Base-by-base conservation (phyloP, 2,329 filamentous ascomycete genomes). In the Arthrobotrys conoides region DNA sequence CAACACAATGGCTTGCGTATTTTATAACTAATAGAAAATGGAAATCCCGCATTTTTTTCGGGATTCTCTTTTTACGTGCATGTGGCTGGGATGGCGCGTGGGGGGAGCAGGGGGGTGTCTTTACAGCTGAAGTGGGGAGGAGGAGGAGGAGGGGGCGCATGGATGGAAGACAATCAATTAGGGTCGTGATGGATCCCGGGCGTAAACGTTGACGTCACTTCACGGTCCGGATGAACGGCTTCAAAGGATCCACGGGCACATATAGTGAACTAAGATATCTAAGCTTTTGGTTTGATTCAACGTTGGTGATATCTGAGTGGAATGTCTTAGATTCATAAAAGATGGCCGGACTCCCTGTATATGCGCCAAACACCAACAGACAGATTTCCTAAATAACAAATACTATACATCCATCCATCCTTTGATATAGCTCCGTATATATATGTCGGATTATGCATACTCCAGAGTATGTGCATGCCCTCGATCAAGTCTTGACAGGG, bases 11-110 rank as follows among this genome's bases (percentile, higher is more conserved):
- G 27, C 24, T 33, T 30, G 27, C 27, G n/a, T 22, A 55, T 38
- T 24, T 44, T 27, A 61, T 61, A 36, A 61, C 57, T 33, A 36
- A 41, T 61, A 36, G 57, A 59, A 61, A 61, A 44, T 44, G 57
- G 57, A 61, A 61, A 61, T 61, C 57, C 57, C 57, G 57, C 57
- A 61, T 61, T 61, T 44, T 61, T 61, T 27, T 61, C 33, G 57
- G 57, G 57, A n/a, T 44, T 36, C n/a, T 12, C 48, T n/a, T 59
- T 20, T 10, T 30, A 30, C 27, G 27, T 30, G 18, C 55, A 61
- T 61, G 55, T 61, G 55, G n/a, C 18, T 12, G 55, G 41, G 41
- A 3, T 30, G 27, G 27, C 27, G 27, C 57, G 57, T 61, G 57
- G 57, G 57, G 57, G 57, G 20, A 16, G 49, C 53, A 59, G 53